Percentiles rank a stretch among this genome's conserved stretches.
Conservation (phyloP, 495 filamentous ascomycete species). For the Trichoderma asperelloides region DNA sequence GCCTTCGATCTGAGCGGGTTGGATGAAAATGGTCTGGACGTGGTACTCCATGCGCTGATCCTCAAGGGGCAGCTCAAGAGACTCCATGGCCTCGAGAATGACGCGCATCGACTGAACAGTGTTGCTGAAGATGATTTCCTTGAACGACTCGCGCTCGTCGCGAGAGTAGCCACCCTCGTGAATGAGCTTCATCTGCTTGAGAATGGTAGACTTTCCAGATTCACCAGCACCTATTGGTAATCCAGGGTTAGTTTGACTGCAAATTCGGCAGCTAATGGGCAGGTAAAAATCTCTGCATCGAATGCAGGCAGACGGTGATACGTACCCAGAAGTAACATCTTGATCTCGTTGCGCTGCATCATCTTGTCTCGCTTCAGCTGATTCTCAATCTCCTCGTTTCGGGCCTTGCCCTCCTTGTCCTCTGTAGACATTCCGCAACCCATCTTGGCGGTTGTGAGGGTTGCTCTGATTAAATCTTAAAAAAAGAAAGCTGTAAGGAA, state of each 20-base stretch:
- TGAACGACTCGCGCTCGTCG: constrained; percentile 75
- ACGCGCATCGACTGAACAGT: constrained; percentile 94
- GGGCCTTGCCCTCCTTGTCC: constrained; percentile 99
- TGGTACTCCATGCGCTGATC: constrained; percentile 85
- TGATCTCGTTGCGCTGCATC: constrained; percentile 95
- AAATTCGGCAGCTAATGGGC: constrained; percentile 1
- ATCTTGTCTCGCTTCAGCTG: constrained; percentile 92
- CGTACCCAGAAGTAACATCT: constrained; percentile 96
- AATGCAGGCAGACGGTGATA: constrained; percentile 13
- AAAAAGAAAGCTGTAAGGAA: neutral
- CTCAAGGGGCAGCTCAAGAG: constrained; percentile 78
- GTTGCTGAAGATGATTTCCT: constrained; percentile 98
- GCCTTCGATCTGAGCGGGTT: constrained; percentile 89
- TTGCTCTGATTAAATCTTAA: neutral
- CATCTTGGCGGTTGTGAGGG: constrained; percentile 57
- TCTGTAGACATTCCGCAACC: constrained; percentile 99
- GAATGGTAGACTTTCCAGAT: constrained; percentile 97
- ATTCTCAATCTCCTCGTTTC: constrained; percentile 99
- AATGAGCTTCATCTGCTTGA: constrained; percentile 98
- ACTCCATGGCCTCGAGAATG: constrained; percentile 94
- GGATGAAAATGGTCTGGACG: constrained; percentile 94
- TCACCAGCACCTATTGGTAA: constrained; percentile 78
- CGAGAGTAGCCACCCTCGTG: constrained; percentile 73
- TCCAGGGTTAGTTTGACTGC: constrained; percentile 13
- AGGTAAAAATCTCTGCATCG: neutral